Conservation (phyloP, 495 filamentous ascomycete genomes). For the Tuber microsphaerosporum region DNA sequence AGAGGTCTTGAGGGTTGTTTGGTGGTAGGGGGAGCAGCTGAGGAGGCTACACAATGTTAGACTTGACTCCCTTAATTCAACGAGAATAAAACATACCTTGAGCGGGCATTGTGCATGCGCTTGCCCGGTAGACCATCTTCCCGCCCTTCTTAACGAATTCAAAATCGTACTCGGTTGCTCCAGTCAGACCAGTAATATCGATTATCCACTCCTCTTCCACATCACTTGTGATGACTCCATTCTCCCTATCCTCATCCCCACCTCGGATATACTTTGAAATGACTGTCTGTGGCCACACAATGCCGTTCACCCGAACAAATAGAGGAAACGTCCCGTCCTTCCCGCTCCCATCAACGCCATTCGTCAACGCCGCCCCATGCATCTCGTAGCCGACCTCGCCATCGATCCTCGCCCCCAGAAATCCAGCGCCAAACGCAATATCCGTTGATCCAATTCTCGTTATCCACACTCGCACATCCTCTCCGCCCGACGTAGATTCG, state of each 20-base stretch:
- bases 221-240: constrained; percentile 30
- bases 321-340: constrained; percentile 35
- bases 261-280: constrained; percentile 23
- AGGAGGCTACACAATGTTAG: constrained; percentile 33
- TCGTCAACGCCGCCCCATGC: constrained; percentile 23
- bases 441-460: constrained; percentile 41
- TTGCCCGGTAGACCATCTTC: constrained; percentile 34
- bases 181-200: constrained; percentile 39
- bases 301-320: constrained; percentile 41
- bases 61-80: not conserved
- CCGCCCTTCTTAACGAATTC: constrained; percentile 40
- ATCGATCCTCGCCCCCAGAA: constrained; percentile 30
- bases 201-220: constrained; percentile 39
- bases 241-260: constrained; percentile 24
- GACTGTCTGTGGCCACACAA: constrained; percentile 40
- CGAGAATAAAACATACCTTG: constrained; percentile 34
- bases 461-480: constrained; percentile 40
- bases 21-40: constrained; percentile 19
- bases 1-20: constrained; percentile 39
- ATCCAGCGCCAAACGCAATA: constrained; percentile 33
- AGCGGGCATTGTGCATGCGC: constrained; percentile 41
- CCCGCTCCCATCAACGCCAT: constrained; percentile 28
- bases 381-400: constrained; percentile 25
- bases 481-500: constrained; percentile 26
- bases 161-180: constrained; percentile 42